Conservation (phyloP, 2,329 filamentous ascomycete species). For the Curvularia eragrostidis region DNA sequence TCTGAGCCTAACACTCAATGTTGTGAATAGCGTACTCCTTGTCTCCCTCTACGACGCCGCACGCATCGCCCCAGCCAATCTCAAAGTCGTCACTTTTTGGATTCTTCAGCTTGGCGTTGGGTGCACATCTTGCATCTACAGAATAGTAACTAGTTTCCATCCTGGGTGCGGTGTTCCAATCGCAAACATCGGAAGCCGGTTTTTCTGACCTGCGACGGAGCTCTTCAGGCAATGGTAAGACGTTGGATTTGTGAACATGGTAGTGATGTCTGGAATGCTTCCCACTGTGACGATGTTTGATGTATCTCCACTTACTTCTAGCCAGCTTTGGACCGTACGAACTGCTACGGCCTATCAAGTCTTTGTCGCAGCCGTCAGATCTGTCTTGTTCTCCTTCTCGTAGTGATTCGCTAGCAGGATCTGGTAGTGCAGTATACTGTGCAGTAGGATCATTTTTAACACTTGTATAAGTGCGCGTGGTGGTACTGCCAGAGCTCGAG, state of each 20-base stretch:
- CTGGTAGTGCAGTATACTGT: constrained; percentile 4
- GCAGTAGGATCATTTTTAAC: constrained; percentile 1
- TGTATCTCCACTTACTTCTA: constrained; percentile 5
- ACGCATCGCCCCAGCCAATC: constrained; percentile 50
- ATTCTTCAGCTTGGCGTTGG: constrained; percentile 35
- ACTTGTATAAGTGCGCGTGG: constrained; percentile 7
- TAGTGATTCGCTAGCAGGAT: neutral
- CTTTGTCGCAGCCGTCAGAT: neutral
- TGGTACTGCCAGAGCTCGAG: constrained; percentile 7
- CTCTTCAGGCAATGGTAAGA: neutral
- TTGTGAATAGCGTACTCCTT: constrained; percentile 11
- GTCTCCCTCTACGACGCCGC: constrained; percentile 46
- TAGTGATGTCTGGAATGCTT: constrained; percentile 7
- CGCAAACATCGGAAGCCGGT: constrained; percentile 27
- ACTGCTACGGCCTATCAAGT: neutral
- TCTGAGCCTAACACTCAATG: constrained; percentile 7
- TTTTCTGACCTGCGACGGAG: neutral
- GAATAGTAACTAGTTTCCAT: constrained; percentile 53
- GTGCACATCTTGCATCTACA: constrained; percentile 47
- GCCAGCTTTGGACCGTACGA: constrained; percentile 1
- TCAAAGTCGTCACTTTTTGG: constrained; percentile 40
- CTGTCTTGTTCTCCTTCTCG: constrained; percentile 1
- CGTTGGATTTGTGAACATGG: neutral
- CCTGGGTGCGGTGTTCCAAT: constrained; percentile 48
- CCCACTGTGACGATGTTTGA: constrained; percentile 6